Base-by-base conservation (phyloP, 139 green algal species). In the Medakamo hakoo region DNA sequence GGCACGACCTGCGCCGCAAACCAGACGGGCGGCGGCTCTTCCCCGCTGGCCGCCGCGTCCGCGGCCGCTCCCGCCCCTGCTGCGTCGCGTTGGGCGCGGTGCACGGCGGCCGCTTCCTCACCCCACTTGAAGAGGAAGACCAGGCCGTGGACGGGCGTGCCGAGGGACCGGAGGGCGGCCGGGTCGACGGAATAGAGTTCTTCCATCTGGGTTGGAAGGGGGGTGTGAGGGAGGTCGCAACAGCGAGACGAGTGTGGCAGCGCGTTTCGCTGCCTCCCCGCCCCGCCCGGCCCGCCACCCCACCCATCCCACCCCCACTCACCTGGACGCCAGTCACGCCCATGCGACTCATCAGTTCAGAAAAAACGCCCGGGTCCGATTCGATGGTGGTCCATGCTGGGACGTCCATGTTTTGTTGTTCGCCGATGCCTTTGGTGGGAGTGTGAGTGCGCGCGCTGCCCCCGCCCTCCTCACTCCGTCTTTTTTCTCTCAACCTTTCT, bases 41-140 rank as follows among this genome's bases (percentile, higher is more conserved):
- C 32, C 19, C 22, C 21, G 59, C 9, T 27, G 25, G 14, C 4
- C 31, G n/a, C 32, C 24, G 3, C 4, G 14, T 25, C 5, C 1
- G 27, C 32, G 16, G 2, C 49, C 27, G 3, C 0, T 27, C 3
- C 63, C 29, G 4, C 20, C 3, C 24, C 30, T n/a, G 40, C 30
- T 22, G 80, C 82, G 72, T 97, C 89, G 31, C 78, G 91, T 4
- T 76, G 57, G 19, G 80, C 68, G 2, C 85, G 57, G 0, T 77
- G 67, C 2, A 84, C 67, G 1, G 69, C 65, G 28, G 89, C 80
- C 28, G 77, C 76, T 59, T 96, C 90, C 16, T 80, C 63, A 23
- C 75, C 71, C 82, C 82, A 98, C 73, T 98, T 98, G 82, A 99
- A 99, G 30, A 99, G 78, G 67, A 99, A 99, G 3, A 99, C 89